Evolutionary conservation across 495 filamentous ascomycete species (phyloP), one percentile per base, ranked within the genome.

Genomic region (Corynascus novoguineensis): DNA sequence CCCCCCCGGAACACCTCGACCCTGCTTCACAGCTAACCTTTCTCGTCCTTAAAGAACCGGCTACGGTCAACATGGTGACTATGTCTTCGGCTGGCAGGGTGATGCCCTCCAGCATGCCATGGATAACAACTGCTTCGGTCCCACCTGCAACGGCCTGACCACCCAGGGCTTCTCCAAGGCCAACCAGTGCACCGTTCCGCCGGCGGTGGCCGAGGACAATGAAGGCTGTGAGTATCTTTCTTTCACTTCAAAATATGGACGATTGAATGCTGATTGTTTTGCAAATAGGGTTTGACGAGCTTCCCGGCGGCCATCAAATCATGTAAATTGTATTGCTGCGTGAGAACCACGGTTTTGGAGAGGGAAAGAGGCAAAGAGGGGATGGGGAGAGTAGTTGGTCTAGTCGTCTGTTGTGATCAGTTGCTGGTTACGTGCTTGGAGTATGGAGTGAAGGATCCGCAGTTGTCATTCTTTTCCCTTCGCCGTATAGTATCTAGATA

Each of bases 81-180:
- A 79, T 66, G 73, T 79, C 25, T 79, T 79, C 55, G 77, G 77
- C 31, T 79, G 76, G 76, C 67, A 78, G 61, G 76, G 66, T 34
- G 64, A 77, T 47, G 48, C 70, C 1, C 73, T 79, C 14, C 76
- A 79, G 65, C 65, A 65, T n/a, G 76, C 75, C 40, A 79, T 79
- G 76, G 77, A 79, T 60, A 74, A 70, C 42, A 50, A 64, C 42
- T 75, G 69, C 68, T 69, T 72, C 58, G 73, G 68, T 22, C 63
- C 73, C 8, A 64, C 59, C 29, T 75, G 73, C 64, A 59, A 53
- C 1, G 64, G 51, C 46, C 64, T 75, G n/a, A 66, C 55, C 24
- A 72, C 67, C 34, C 72, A 76, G 65, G 48, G 61, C 22, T 73
- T 73, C 54, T 50, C 54, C 35, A 66, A 58, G 15, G 72, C 72